Evolutionary conservation across 495 filamentous ascomycete species (phyloP).

Genomic region (Neohortaea acidophila): DNA sequence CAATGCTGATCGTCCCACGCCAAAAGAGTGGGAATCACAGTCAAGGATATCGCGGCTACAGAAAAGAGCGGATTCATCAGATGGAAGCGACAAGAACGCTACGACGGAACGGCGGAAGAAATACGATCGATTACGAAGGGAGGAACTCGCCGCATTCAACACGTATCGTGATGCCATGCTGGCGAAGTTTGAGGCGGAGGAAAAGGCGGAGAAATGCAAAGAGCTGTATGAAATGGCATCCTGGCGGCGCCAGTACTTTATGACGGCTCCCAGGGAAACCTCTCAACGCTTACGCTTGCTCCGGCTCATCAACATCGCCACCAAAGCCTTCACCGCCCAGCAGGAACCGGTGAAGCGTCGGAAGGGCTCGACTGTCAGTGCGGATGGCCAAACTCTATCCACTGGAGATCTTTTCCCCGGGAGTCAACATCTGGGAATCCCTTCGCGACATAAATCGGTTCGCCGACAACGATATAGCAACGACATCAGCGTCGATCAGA

Average conservation of each 20-base stretch:
- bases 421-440: slow-evolving; percentile 1
- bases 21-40: not conserved
- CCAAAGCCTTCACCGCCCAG: slow-evolving; percentile 10
- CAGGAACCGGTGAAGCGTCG: slow-evolving; percentile 2
- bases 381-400: not conserved
- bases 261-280: slow-evolving; percentile 10
- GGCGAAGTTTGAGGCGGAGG: slow-evolving; percentile 15
- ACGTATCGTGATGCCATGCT: slow-evolving; percentile 12
- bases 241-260: slow-evolving; percentile 15
- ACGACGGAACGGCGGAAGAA: slow-evolving; percentile 8
- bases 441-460: not conserved
- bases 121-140: slow-evolving; percentile 12
- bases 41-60: not conserved
- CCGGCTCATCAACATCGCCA: slow-evolving; percentile 8
- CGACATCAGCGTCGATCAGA: slow-evolving; percentile 15
- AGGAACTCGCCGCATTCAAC: slow-evolving; percentile 10
- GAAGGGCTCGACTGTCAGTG: not conserved
- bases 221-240: slow-evolving; percentile 10
- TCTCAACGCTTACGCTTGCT: slow-evolving; percentile 10
- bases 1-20: not conserved
- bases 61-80: not conserved
- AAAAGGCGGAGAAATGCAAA: slow-evolving; percentile 2
- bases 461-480: slow-evolving; percentile 13
- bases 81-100: not conserved
- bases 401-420: not conserved